A percentile compares a stretch with the other conserved stretches of the same genome.
Conservation (phyloP, 169 alveolate genomes). For the Plasmodium knowlesi region DNA sequence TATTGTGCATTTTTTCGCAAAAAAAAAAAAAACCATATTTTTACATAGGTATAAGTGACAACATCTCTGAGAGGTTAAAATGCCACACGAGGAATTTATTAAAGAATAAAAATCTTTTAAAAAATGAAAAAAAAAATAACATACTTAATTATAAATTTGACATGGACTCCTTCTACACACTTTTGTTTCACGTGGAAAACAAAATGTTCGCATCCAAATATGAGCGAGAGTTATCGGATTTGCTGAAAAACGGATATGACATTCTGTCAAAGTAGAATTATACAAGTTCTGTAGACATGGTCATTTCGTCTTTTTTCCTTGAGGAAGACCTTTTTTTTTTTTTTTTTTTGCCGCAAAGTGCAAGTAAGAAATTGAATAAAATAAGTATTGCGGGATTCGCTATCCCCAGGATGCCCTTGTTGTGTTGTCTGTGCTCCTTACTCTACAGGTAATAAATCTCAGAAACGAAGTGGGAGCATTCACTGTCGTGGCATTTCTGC, state of each 20-base stretch:
- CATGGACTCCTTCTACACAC: slow-evolving; percentile 34
- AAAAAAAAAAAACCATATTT: slow-evolving; percentile 41
- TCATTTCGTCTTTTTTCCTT: not conserved
- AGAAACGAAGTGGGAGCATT: slow-evolving; percentile 47
- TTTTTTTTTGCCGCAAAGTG: not conserved
- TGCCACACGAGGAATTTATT: slow-evolving; percentile 61
- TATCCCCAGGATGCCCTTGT: not conserved
- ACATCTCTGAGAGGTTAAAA: slow-evolving; percentile 72
- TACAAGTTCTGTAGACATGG: not conserved
- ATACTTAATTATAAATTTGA: slow-evolving; percentile 61
- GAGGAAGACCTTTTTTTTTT: not conserved
- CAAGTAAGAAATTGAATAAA: not conserved
- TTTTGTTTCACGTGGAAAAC: slow-evolving; percentile 64
- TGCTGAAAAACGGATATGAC: slow-evolving; percentile 17
- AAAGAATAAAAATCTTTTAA: slow-evolving; percentile 71
- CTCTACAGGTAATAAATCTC: slow-evolving; percentile 34
- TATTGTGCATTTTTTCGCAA: slow-evolving; percentile 50
- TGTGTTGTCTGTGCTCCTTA: not conserved
- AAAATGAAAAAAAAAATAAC: slow-evolving; percentile 48
- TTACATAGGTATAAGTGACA: slow-evolving; percentile 76
- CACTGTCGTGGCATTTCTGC: slow-evolving; percentile 71
- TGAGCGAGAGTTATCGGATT: slow-evolving; percentile 41
- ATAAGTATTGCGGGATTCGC: not conserved
- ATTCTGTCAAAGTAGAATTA: slow-evolving; percentile 25
- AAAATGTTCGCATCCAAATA: slow-evolving; percentile 58